Evolutionary conservation across 306 rosid genomes (phyloP).

Genomic region (Canavalia ensiformis): DNA sequence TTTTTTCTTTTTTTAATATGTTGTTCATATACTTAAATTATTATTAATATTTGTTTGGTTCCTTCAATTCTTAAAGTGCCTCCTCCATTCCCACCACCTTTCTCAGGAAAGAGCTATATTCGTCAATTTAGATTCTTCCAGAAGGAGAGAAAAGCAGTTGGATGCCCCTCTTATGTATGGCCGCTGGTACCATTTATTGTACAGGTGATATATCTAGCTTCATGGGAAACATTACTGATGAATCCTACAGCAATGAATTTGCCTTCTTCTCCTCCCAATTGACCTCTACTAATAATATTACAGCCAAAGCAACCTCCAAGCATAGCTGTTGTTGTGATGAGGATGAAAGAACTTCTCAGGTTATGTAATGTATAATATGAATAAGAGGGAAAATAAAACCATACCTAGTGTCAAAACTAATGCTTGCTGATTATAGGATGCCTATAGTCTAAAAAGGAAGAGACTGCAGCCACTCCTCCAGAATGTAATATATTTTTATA

Average conservation of each 20-base stretch:
- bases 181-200: slow-evolving; percentile 55
- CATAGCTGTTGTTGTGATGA: neutral
- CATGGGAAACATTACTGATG: slow-evolving; percentile 38
- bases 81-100: slow-evolving; percentile 90
- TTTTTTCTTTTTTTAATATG: neutral
- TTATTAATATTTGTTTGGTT: slow-evolving; percentile 54
- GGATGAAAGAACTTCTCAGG: slow-evolving; percentile 22
- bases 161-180: slow-evolving; percentile 89
- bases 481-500: neutral
- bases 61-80: slow-evolving; percentile 88
- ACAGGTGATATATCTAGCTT: slow-evolving; percentile 72
- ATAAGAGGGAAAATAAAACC: neutral
- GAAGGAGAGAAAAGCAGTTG: slow-evolving; percentile 76
- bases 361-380: slow-evolving; percentile 15
- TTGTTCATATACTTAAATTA: slow-evolving; percentile 44
- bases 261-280: slow-evolving; percentile 11
- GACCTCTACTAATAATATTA: slow-evolving; percentile 17
- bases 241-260: slow-evolving; percentile 37
- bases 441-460: slow-evolving; percentile 20
- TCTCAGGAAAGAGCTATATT: slow-evolving; percentile 85
- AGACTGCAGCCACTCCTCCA: slow-evolving; percentile 6
- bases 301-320: slow-evolving; percentile 21
- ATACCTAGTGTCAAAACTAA: neutral
- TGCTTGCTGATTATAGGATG: slow-evolving; percentile 10
- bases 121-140: slow-evolving; percentile 64